Percentiles rank a stretch among this genome's conserved stretches.
Conservation (phyloP, 305 asterid genomes). For the Fraxinus velutina region DNA sequence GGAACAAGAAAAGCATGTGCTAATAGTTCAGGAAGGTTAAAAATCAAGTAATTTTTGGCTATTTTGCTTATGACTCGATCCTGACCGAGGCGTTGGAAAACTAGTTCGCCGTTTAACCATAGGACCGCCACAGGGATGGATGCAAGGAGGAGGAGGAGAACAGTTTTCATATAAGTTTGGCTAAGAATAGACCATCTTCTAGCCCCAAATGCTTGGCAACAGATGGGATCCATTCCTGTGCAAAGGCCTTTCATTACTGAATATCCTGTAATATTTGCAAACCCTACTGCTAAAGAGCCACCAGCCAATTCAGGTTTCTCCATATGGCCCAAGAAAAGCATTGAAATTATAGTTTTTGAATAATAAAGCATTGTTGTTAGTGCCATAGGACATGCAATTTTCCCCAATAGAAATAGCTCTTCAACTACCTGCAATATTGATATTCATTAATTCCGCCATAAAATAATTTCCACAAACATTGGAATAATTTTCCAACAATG, state of each 20-base stretch:
- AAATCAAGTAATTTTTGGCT: constrained; percentile 52
- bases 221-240: constrained; percentile 85
- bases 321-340: constrained; percentile 82
- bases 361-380: constrained; percentile 56
- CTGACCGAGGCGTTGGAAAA: constrained; percentile 58
- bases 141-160: constrained; percentile 55
- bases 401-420: constrained; percentile 46
- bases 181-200: constrained; percentile 46
- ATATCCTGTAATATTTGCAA: constrained; percentile 73
- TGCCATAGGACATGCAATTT: constrained; percentile 70
- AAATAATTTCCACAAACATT: not conserved
- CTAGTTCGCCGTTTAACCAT: constrained; percentile 60
- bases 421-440: constrained; percentile 40
- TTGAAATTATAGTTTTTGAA: constrained; percentile 74
- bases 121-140: constrained; percentile 57
- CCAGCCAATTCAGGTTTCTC: constrained; percentile 69
- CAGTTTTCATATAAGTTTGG: constrained; percentile 60
- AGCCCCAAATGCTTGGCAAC: constrained; percentile 84
- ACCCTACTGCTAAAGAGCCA: constrained; percentile 73
- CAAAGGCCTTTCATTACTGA: constrained; percentile 76
- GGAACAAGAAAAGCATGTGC: constrained; percentile 57
- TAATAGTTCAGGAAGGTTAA: constrained; percentile 55
- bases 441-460: not conserved
- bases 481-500: not conserved
- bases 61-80: constrained; percentile 52